Base-by-base conservation (phyloP, 805 yeast genomes). In the Lipomyces mesembrius region DNA sequence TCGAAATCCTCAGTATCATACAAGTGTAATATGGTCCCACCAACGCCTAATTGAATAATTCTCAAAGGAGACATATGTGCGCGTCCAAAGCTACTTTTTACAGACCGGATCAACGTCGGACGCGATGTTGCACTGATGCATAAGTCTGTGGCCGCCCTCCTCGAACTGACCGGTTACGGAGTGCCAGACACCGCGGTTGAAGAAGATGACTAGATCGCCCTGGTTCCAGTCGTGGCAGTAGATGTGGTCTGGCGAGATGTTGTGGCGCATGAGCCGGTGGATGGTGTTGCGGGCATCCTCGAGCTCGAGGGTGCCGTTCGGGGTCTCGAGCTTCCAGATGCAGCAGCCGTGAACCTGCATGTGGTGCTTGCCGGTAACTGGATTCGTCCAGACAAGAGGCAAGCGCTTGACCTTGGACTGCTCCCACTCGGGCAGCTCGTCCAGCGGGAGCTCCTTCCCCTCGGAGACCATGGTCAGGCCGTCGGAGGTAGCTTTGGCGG, bases 91-190 rank as follows among this genome's bases (percentile, higher is more conserved):
- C 49, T 43, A 67, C 25, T 67, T 67, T 32, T 49, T 54, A 61
- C 71, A 68, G 43, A 68, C 65, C 22, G 71, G 71, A 43, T 68
- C 71, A 20, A 35, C 57, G n/a, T 65, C 71, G 75, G 91, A 85
- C 25, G 97, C 96, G 76, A 92, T 90, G 79, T 92, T 92, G 80
- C 97, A 92, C 80, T 92, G 97, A 76, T 92, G 97, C 96, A 92
- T 91, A 75, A 92, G 82, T 78, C 97, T 85, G 74, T 85, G 86
- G 75, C 91, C 95, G 59, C 89, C 91, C 22, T 84, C 83, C 22
- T 85, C 87, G 79, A 92, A 88, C 78, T 91, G 96, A 61, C 97
- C 96, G 17, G 97, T 91, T 39, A 92, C 97, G 1, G 94, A 87
- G 76, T 92, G 97, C 89, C 94, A 90, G 11, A 92, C 93, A 56